phyloP scores from a whole-genome alignment of 2,329 filamentous ascomycete genomes.

The Fusarium udum region DNA sequence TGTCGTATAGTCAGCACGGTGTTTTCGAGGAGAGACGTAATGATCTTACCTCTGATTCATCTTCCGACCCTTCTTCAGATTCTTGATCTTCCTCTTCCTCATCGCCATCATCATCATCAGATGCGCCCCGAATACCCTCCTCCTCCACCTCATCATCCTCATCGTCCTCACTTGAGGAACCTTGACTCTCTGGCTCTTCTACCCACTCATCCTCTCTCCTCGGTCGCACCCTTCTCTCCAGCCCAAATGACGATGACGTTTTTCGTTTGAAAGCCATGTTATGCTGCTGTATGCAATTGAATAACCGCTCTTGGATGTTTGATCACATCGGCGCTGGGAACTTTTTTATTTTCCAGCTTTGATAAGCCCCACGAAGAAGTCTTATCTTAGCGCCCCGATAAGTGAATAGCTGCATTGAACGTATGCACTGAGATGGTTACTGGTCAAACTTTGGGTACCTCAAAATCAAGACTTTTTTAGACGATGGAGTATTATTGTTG shows the following conservation, averaged over 20 bases:
- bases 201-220: slow-evolving; percentile 57
- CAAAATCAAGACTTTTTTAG: not conserved
- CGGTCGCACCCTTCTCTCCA: slow-evolving; percentile 56
- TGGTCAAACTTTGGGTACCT: not conserved
- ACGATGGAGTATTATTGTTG: not conserved
- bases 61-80: slow-evolving; percentile 39
- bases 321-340: not conserved
- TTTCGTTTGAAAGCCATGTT: slow-evolving; percentile 55
- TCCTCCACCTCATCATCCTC: slow-evolving; percentile 47
- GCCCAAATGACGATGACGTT: slow-evolving; percentile 44
- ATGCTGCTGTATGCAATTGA: not conserved
- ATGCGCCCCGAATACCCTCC: slow-evolving; percentile 39
- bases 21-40: not conserved
- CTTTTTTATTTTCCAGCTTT: slow-evolving; percentile 26
- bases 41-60: slow-evolving; percentile 41
- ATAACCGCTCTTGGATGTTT: not conserved
- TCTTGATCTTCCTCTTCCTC: slow-evolving; percentile 35
- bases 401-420: slow-evolving; percentile 1
- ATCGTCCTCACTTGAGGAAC: slow-evolving; percentile 41
- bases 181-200: slow-evolving; percentile 49
- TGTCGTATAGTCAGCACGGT: slow-evolving; percentile 23
- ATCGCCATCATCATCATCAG: slow-evolving; percentile 42
- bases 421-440: not conserved
- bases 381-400: slow-evolving; percentile 33
- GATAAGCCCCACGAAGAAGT: slow-evolving; percentile 32